These are phyloP conservation scores for Hypoxylon perforatum DNA, from an alignment of 495 filamentous ascomycete species.

Conservation along the genomic window DNA sequence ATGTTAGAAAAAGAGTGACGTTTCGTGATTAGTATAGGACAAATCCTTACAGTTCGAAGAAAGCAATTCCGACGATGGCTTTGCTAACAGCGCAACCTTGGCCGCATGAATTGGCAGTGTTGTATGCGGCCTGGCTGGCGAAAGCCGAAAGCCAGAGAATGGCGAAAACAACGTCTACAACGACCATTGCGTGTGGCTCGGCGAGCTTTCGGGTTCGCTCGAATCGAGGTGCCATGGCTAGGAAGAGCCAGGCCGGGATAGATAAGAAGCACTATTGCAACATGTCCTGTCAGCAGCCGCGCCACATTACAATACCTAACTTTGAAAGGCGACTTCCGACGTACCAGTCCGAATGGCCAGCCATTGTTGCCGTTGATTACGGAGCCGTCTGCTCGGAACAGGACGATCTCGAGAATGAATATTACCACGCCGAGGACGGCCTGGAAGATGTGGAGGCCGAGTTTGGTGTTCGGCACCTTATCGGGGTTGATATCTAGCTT, in stretches of 20 bases:
- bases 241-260: conserved; percentile 83
- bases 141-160: conserved; percentile 89
- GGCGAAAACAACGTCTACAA: conserved; percentile 76
- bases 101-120: conserved; percentile 60
- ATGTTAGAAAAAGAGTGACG: conserved; percentile 16
- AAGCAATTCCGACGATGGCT: conserved; percentile 78
- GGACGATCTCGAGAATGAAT: conserved; percentile 77
- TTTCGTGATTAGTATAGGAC: conserved; percentile 2
- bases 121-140: conserved; percentile 76
- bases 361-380: conserved; percentile 74
- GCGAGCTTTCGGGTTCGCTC: conserved; percentile 81
- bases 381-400: conserved; percentile 71
- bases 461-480: conserved; percentile 66
- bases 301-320: not conserved
- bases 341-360: conserved; percentile 83
- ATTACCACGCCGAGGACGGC: conserved; percentile 73
- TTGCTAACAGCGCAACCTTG: conserved; percentile 77
- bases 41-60: conserved; percentile 78
- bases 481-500: conserved; percentile 61
- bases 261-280: conserved; percentile 80
- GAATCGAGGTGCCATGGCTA: conserved; percentile 85
- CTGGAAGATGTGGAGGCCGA: conserved; percentile 69
- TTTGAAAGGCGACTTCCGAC: conserved; percentile 37
- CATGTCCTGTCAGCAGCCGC: conserved; percentile 12
- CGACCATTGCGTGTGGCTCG: conserved; percentile 83